These are phyloP conservation scores for Alternaria conjuncta DNA, from an alignment of 2,329 filamentous ascomycete genomes.

Conservation along the genomic window DNA sequence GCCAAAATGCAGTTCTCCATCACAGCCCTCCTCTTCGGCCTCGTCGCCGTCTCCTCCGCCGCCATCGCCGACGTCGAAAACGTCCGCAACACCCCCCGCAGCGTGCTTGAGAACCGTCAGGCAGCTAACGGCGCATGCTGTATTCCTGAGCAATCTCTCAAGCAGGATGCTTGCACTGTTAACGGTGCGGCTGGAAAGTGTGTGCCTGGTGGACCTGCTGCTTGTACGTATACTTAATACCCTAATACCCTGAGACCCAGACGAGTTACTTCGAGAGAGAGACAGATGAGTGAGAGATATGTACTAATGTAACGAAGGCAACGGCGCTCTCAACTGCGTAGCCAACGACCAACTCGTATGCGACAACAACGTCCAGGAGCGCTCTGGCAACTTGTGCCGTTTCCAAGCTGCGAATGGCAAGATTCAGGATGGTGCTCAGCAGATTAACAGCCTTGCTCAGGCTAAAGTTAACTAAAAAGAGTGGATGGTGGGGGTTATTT, in stretches of 20 bases:
- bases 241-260: too few relatives aligned
- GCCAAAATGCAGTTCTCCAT: constrained; percentile 17
- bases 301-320: too few relatives aligned
- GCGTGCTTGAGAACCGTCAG: constrained; percentile 15
- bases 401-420: constrained; percentile 18
- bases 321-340: constrained; percentile 26
- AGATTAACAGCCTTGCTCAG: constrained; percentile 16
- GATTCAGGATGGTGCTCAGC: constrained; percentile 16
- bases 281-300: too few relatives aligned
- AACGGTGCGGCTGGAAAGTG: constrained; percentile 23
- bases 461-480: constrained; percentile 18
- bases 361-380: constrained; percentile 21
- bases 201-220: constrained; percentile 23
- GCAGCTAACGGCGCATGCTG: constrained; percentile 25
- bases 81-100: constrained; percentile 17
- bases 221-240: constrained; percentile 7
- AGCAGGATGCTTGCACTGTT: constrained; percentile 22
- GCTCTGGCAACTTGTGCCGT: constrained; percentile 22
- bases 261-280: neutral
- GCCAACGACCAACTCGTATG: constrained; percentile 22
- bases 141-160: constrained; percentile 17
- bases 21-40: constrained; percentile 24
- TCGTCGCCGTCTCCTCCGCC: constrained; percentile 23
- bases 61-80: constrained; percentile 23
- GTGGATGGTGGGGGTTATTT: neutral